These are phyloP conservation scores for Microcera coccophila DNA, from an alignment of 2,329 filamentous ascomycete genomes.

Conservation along the genomic window DNA sequence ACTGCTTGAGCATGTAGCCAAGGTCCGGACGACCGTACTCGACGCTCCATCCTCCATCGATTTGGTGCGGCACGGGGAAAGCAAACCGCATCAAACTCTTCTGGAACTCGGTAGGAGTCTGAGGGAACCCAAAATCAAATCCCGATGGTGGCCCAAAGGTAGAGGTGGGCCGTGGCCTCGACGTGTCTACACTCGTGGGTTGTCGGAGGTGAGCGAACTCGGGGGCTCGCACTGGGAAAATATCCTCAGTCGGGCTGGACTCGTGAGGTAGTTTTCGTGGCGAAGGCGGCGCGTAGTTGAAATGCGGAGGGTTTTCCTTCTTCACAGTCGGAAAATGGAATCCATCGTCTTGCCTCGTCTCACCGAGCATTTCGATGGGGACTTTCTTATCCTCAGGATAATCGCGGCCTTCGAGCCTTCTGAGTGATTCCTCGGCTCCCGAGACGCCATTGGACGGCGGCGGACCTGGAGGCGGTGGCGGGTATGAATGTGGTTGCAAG, in stretches of 20 bases:
- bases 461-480: conserved; percentile 28
- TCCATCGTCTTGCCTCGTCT: conserved; percentile 35
- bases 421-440: conserved; percentile 44
- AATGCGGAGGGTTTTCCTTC: conserved; percentile 51
- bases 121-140: conserved; percentile 79
- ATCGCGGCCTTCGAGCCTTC: conserved; percentile 46
- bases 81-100: conserved; percentile 88
- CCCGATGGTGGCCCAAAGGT: conserved; percentile 57
- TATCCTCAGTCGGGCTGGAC: conserved; percentile 17
- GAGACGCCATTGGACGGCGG: conserved; percentile 27
- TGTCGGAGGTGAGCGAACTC: conserved; percentile 57
- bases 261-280: conserved; percentile 34
- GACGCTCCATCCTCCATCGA: conserved; percentile 79
- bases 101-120: conserved; percentile 81
- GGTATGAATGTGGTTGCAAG: conserved; percentile 50
- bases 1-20: conserved; percentile 78
- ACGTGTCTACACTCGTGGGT: conserved; percentile 34
- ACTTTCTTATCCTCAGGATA: conserved; percentile 43
- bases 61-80: conserved; percentile 66
- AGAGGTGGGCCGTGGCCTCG: conserved; percentile 46
- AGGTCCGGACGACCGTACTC: conserved; percentile 90
- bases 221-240: conserved; percentile 40
- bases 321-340: conserved; percentile 58
- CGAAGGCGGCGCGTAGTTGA: conserved; percentile 53
- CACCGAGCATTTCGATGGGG: conserved; percentile 20